phyloP scores from a whole-genome alignment of 1,284 basidiomycete species.

The Tilletia setariae region DNA sequence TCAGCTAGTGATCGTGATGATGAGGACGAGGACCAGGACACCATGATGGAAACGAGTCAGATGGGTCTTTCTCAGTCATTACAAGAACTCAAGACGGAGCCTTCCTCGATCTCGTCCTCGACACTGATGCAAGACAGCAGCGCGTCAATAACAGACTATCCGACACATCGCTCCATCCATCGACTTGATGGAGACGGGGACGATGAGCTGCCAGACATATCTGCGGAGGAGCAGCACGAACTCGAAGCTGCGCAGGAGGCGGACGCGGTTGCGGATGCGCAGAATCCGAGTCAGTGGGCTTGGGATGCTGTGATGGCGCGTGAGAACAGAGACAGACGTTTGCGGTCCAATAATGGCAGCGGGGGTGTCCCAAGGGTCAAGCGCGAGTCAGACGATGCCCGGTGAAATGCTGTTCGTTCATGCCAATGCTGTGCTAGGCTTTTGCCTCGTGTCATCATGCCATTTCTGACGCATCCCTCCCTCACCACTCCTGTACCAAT shows the following conservation, averaged over 20 bases:
- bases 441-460: too few species aligned
- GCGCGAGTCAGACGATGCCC: too few species aligned
- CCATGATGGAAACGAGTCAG: background rate
- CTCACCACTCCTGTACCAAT: too few species aligned
- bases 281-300: background rate
- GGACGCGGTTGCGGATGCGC: background rate
- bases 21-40: background rate
- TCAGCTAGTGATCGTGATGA: background rate
- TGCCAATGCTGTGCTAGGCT: too few species aligned
- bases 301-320: background rate
- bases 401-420: too few species aligned
- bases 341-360: too few species aligned
- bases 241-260: conserved; percentile 13
- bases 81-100: background rate
- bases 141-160: background rate
- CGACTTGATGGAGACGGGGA: background rate
- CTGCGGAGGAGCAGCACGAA: background rate
- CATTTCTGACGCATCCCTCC: too few species aligned
- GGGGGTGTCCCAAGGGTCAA: too few species aligned
- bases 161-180: background rate
- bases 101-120: background rate
- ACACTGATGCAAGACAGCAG: background rate
- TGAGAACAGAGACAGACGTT: background rate
- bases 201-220: background rate
- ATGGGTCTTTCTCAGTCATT: background rate